phyloP scores from a whole-genome alignment of 345 rosid genomes.

The Salix suchowensis region DNA sequence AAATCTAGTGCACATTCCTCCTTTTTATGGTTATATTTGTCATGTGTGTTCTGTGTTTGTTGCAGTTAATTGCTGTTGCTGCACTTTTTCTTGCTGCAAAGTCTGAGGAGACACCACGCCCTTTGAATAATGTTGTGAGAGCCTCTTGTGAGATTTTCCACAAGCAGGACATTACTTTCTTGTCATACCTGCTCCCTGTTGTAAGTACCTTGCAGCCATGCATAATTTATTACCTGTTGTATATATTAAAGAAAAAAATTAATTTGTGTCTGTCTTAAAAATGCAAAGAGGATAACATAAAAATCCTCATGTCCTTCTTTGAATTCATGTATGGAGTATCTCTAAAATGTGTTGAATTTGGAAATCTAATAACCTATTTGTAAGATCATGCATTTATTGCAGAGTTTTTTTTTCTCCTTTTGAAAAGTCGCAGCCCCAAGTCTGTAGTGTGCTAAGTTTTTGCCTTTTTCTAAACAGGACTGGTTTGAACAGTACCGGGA shows the following conservation, averaged over 20 bases:
- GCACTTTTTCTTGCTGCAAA: constrained; percentile 74
- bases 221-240: not conserved
- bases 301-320: not conserved
- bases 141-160: constrained; percentile 58
- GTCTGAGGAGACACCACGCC: constrained; percentile 80
- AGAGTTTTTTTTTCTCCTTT: not conserved
- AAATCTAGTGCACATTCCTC: not conserved
- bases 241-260: not conserved
- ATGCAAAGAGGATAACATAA: not conserved
- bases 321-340: not conserved
- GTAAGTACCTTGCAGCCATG: constrained; percentile 35
- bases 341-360: not conserved
- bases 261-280: not conserved
- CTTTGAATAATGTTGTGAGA: constrained; percentile 55
- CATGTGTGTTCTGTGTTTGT: constrained; percentile 9
- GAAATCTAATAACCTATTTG: not conserved
- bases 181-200: constrained; percentile 60
- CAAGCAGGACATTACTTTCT: constrained; percentile 55
- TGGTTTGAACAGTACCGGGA: constrained; percentile 82
- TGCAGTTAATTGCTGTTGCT: constrained; percentile 74
- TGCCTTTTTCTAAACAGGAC: constrained; percentile 43
- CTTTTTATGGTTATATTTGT: constrained; percentile 1
- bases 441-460: constrained; percentile 9
- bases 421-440: not conserved
- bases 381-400: not conserved